Percentiles rank a stretch among this genome's conserved stretches.
Evolutionary conservation across 495 filamentous ascomycete species (phyloP).

Genomic region (Cryomyces minteri): DNA sequence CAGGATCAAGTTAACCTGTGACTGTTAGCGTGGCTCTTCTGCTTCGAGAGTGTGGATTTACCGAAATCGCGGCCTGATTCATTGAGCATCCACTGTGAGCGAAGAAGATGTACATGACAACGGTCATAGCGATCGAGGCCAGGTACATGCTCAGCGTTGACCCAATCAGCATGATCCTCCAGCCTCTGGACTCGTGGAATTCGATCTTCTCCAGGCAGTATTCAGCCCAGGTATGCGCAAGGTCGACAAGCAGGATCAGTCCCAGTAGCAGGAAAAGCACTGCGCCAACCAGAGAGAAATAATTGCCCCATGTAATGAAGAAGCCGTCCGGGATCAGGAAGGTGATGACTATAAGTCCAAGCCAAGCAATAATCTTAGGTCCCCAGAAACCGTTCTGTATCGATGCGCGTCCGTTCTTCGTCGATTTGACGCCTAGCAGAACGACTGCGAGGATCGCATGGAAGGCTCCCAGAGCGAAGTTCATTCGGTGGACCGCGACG

Average conservation of each 20-base stretch:
- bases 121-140: constrained; percentile 75
- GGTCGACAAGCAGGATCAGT: constrained; percentile 79
- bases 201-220: constrained; percentile 90
- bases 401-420: constrained; percentile 70
- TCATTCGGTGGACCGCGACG: constrained; percentile 91
- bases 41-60: constrained; percentile 14
- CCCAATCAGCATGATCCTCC: constrained; percentile 74
- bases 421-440: constrained; percentile 68
- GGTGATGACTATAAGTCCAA: constrained; percentile 68
- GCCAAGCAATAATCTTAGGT: constrained; percentile 69
- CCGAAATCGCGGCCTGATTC: constrained; percentile 69
- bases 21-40: constrained; percentile 6
- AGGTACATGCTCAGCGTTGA: constrained; percentile 92
- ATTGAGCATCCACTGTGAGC: constrained; percentile 66
- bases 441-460: constrained; percentile 71
- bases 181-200: constrained; percentile 61
- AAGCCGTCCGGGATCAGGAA: constrained; percentile 92
- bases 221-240: constrained; percentile 97
- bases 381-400: constrained; percentile 96
- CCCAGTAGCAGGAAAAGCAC: constrained; percentile 91
- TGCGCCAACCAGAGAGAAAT: constrained; percentile 71
- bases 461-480: constrained; percentile 90
- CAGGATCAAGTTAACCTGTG: constrained; percentile 63
- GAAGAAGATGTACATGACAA: constrained; percentile 96
- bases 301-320: constrained; percentile 93